Percentiles rank a stretch among this genome's conserved stretches.
Conservation (phyloP, 2,329 filamentous ascomycete genomes). For the Penicillium sp. region DNA sequence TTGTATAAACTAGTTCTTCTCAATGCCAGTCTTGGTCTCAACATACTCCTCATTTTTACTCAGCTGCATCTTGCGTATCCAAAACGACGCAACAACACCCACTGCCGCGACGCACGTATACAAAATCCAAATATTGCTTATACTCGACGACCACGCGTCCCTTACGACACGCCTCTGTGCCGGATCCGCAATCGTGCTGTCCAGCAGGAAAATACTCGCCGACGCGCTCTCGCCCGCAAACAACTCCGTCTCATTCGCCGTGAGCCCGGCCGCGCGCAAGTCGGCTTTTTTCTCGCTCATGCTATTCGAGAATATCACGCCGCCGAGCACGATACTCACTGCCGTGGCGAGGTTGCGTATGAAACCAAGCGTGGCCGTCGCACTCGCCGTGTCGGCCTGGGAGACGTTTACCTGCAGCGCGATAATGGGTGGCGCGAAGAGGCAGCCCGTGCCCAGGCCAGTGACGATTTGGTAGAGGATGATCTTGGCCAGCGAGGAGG, state of each 20-base stretch:
- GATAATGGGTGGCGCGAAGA: conserved; percentile 55
- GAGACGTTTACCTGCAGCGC: conserved; percentile 53
- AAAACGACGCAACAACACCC: conserved; percentile 41
- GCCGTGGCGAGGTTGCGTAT: conserved; percentile 65
- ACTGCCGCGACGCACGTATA: conserved; percentile 42
- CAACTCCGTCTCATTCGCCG: conserved; percentile 18
- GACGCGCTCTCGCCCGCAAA: conserved; percentile 44
- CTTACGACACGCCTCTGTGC: conserved; percentile 38
- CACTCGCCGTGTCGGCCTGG: conserved; percentile 47
- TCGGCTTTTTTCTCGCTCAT: conserved; percentile 49
- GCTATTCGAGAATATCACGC: conserved; percentile 72
- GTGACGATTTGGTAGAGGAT: conserved; percentile 49
- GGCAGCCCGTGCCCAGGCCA: conserved; percentile 49
- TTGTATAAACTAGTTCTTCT: conserved; percentile 17
- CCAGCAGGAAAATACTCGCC: conserved; percentile 40
- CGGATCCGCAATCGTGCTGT: conserved; percentile 26
- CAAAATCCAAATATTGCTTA: conserved; percentile 49
- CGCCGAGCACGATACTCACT: conserved; percentile 67
- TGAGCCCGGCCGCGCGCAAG: conserved; percentile 53
- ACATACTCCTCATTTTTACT: conserved; percentile 44
- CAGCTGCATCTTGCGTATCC: conserved; percentile 43
- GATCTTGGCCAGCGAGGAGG: conserved; percentile 37
- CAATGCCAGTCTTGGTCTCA: conserved; percentile 49
- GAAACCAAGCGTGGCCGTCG: conserved; percentile 52
- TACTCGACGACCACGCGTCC: conserved; percentile 47